A percentile compares a stretch with the other conserved stretches of the same genome.
These are phyloP conservation scores for Juglanconis oblonga DNA, from an alignment of 2,329 filamentous ascomycete species.

Conservation along the genomic window DNA sequence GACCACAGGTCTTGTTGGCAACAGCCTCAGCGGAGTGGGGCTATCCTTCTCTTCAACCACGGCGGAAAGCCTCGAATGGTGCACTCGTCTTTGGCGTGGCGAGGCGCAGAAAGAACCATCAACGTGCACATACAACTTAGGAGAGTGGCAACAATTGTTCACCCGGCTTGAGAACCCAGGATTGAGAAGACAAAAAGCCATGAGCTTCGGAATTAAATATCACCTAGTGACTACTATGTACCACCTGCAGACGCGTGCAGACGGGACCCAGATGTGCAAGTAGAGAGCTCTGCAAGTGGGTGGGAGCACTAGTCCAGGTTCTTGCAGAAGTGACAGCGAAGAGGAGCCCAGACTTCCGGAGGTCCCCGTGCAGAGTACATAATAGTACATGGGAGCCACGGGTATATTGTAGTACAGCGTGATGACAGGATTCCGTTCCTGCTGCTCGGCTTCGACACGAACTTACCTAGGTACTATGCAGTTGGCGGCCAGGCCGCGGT, in stretches of 20 bases:
- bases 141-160: not conserved
- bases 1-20: constrained; percentile 1
- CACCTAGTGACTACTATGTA: not conserved
- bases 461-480: too few relatives aligned
- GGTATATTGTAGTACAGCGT: not conserved
- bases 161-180: not conserved
- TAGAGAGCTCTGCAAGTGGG: constrained; percentile 4
- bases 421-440: constrained; percentile 5
- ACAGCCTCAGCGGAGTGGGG: not conserved
- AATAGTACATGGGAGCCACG: not conserved
- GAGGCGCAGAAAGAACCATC: not conserved
- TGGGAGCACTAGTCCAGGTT: constrained; percentile 6
- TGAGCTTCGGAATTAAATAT: not conserved
- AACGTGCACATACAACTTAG: not conserved
- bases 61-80: not conserved
- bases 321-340: constrained; percentile 6
- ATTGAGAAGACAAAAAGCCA: constrained; percentile 4
- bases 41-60: not conserved
- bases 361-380: not conserved
- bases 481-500: constrained; percentile 5
- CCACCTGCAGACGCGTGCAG: constrained; percentile 12
- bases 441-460: not conserved
- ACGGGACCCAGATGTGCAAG: not conserved
- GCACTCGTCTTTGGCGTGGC: not conserved
- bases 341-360: not conserved